Evolutionary conservation across 192 early-diverging fungal species (phyloP), one percentile per base, ranked within the genome.

Genomic region (Coemansia sp.): DNA sequence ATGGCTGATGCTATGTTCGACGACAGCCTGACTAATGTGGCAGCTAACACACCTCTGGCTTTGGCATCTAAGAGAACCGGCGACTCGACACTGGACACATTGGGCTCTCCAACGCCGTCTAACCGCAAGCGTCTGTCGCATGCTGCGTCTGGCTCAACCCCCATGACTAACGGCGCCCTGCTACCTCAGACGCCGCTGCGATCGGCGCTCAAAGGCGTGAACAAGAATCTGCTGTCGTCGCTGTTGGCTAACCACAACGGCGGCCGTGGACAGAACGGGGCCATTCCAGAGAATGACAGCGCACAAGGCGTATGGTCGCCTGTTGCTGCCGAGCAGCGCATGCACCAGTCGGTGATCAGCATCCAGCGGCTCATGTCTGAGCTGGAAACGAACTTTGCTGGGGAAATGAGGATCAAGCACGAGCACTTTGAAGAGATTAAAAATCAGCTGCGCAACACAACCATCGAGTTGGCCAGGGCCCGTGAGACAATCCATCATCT

Each of bases 311-410:
- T 72, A 6, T 76, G 74, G 79, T 70, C 75, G 58, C 68, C 80
- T 2, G 68, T 67, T 12, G 68, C 75, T 20, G 71, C 75, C 5
- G 75, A 82, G 53, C 64, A 66, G 59, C 80, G 80, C 42, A 77
- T 82, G 75, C 80, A 71, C 63, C 68, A 82, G 58, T 84, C 77
- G 46, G 74, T 84, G 38, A 53, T 61, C 58, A 71, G 80, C 53
- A 85, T 93, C 38, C 90, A 92, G 71, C 86, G 85, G 62, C 75
- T 91, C 58, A 85, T 92, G 46, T 76, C 87, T 12, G 87, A 89
- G 14, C 65, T 91, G n/a, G 92, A 93, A 64, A 77, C 81, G 0
- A 87, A 93, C 39, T 91, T 87, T 67, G 72, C 84, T 2, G 86
- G 84, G 10, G 85, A 90, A 44, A 77, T 92, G 45, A 69, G 79